Percentiles rank a stretch among this genome's conserved stretches.
Conservation (phyloP, 148 eudicot genomes). For the Chenopodium quinoa region DNA sequence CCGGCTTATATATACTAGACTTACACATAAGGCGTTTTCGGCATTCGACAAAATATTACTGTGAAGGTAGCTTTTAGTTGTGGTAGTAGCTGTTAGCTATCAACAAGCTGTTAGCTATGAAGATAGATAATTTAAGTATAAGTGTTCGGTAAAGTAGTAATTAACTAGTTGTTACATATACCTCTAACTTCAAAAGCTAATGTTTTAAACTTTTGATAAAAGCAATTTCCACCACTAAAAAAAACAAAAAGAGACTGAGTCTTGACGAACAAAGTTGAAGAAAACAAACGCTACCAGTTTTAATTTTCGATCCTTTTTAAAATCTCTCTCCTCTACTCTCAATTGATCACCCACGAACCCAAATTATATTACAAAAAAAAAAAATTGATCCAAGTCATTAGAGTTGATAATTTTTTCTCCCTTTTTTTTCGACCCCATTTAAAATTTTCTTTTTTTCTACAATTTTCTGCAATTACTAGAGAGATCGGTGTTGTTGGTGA, state of each 20-base stretch:
- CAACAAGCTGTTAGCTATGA: too few species aligned
- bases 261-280: background rate
- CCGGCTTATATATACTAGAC: too few species aligned
- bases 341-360: background rate
- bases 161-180: too few species aligned
- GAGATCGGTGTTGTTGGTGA: background rate
- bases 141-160: too few species aligned
- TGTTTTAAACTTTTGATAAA: too few species aligned
- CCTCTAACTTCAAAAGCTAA: too few species aligned
- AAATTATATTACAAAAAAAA: background rate
- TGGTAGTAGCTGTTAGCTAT: too few species aligned
- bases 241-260: background rate
- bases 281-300: constrained; percentile 4
- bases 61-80: too few species aligned
- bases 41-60: too few species aligned
- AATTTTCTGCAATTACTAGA: background rate
- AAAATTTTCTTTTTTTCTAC: background rate
- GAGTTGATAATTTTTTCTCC: background rate
- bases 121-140: too few species aligned
- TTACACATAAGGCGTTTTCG: too few species aligned
- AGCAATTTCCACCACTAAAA: too few species aligned
- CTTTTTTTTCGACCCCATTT: background rate
- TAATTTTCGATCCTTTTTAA: background rate
- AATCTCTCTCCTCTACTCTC: background rate
- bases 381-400: background rate